phyloP scores from a whole-genome alignment of 1,284 basidiomycete species.

The Wolfiporia cocos region DNA sequence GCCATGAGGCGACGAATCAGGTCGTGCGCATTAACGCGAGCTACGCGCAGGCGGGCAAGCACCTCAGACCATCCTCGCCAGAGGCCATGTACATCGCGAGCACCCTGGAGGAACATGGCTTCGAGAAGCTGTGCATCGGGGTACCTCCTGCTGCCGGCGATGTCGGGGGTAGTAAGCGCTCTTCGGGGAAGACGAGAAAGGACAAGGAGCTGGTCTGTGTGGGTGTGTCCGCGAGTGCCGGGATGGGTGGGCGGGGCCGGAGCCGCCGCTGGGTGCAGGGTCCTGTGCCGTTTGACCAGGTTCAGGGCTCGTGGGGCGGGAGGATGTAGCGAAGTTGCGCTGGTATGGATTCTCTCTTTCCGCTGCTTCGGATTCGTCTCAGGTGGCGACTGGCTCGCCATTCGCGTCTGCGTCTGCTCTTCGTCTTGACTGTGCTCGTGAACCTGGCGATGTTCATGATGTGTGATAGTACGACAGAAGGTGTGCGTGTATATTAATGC shows the following conservation, averaged over 20 bases:
- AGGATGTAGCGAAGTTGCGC: no score
- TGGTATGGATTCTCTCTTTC: no score
- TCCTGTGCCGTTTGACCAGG: slow-evolving; percentile 14
- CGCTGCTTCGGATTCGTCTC: no score
- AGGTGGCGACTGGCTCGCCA: no score
- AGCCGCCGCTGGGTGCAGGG: slow-evolving; percentile 18
- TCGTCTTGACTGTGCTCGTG: no score
- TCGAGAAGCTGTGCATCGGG: slow-evolving; percentile 1
- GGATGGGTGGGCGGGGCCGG: slow-evolving; percentile 13
- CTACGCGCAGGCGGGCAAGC: background rate
- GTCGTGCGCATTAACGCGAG: background rate
- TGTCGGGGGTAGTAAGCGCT: background rate
- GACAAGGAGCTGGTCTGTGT: slow-evolving; percentile 9
- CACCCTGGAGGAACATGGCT: slow-evolving; percentile 4
- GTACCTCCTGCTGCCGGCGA: background rate
- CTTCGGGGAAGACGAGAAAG: background rate
- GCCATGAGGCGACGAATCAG: background rate
- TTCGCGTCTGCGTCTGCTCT: no score
- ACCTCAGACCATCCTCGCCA: background rate
- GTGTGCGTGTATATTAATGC: no score
- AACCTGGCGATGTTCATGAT: no score
- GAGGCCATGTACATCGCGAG: slow-evolving; percentile 5
- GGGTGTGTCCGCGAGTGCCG: slow-evolving; percentile 17
- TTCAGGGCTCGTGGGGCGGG: slow-evolving; percentile 11
- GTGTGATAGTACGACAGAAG: no score